phyloP scores from a whole-genome alignment of 768 basidiomycete species.

The Podaxis sp. region DNA sequence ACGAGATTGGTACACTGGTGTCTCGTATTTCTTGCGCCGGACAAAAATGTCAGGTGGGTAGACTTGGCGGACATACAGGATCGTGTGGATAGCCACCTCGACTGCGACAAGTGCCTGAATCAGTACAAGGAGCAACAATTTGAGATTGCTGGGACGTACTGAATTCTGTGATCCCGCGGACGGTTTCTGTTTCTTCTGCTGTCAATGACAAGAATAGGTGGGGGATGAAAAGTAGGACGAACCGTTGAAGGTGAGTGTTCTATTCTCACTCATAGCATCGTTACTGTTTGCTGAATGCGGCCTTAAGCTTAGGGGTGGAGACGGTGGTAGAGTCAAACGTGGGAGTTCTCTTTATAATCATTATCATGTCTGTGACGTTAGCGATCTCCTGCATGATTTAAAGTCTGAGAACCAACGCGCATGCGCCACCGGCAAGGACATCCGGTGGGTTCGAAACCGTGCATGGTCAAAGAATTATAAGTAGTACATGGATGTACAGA shows the following conservation, averaged over 20 bases:
- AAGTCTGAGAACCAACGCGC: background rate
- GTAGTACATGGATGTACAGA: too few relatives aligned
- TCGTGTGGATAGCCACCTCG: slow-evolving; percentile 90
- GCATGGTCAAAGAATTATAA: background rate
- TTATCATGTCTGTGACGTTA: background rate
- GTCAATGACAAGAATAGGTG: background rate
- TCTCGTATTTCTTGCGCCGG: slow-evolving; percentile 85
- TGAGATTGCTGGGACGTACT: slow-evolving; percentile 41
- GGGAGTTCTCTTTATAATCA: too few relatives aligned
- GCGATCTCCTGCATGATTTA: background rate
- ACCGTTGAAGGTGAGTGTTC: slow-evolving; percentile 32
- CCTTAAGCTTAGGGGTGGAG: background rate
- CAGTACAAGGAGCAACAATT: background rate
- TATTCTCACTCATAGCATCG: slow-evolving; percentile 17
- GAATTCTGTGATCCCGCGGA: slow-evolving; percentile 69
- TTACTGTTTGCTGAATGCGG: background rate
- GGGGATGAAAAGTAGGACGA: slow-evolving; percentile 10
- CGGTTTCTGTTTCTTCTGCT: slow-evolving; percentile 46
- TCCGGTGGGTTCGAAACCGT: too few relatives aligned
- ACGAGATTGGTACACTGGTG: slow-evolving; percentile 91
- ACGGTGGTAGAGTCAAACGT: background rate
- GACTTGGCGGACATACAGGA: slow-evolving; percentile 87
- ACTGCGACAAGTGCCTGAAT: slow-evolving; percentile 47
- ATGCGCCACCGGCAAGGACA: background rate
- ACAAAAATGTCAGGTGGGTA: slow-evolving; percentile 90